Evolutionary conservation across 2,329 filamentous ascomycete genomes (phyloP).

Genomic region (Metarhizium sp.): DNA sequence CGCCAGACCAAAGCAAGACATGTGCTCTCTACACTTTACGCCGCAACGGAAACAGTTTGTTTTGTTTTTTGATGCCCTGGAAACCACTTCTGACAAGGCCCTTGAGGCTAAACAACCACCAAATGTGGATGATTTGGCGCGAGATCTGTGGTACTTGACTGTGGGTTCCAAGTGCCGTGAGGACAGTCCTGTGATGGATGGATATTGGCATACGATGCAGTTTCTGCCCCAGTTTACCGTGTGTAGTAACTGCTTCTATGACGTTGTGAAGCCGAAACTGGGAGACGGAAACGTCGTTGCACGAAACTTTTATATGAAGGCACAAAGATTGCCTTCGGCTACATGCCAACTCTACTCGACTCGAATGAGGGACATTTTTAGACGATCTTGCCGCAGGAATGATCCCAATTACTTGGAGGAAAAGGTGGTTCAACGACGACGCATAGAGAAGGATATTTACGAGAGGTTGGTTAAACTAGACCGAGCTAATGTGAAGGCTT

Average conservation of each 20-base stretch:
- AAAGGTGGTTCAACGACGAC: conserved; percentile 48
- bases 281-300: conserved; percentile 46
- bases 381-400: conserved; percentile 52
- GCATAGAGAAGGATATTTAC: conserved; percentile 50
- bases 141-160: conserved; percentile 51
- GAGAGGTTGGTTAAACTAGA: conserved; percentile 39
- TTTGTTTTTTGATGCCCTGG: conserved; percentile 52
- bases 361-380: conserved; percentile 69
- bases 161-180: conserved; percentile 54
- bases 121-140: conserved; percentile 53
- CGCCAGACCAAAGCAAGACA: conserved; percentile 36
- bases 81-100: conserved; percentile 44
- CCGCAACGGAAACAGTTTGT: conserved; percentile 44
- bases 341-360: conserved; percentile 74
- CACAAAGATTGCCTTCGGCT: conserved; percentile 43
- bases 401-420: conserved; percentile 55
- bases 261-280: conserved; percentile 63
- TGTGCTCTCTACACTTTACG: conserved; percentile 60
- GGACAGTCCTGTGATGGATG: conserved; percentile 51
- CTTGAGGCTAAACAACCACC: conserved; percentile 34
- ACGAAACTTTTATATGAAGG: conserved; percentile 53
- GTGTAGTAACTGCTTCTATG: conserved; percentile 79
- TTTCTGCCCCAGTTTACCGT: conserved; percentile 69
- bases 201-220: conserved; percentile 70
- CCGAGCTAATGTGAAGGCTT: conserved; percentile 21